Conservation (phyloP, 73 alveolate species). For the Paramecium primaurelia region DNA sequence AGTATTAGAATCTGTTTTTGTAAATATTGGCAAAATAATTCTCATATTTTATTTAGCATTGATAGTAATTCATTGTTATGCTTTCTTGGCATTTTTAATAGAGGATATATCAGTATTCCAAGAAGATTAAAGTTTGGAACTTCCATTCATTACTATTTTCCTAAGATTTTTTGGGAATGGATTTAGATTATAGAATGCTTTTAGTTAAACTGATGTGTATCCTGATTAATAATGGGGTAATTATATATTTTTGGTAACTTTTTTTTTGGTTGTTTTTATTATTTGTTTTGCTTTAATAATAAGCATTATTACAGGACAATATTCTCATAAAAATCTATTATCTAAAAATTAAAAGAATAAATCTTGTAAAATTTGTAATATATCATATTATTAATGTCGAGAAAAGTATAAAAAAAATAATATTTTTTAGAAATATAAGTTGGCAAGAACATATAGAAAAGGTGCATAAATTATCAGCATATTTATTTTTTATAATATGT, state of each 20-base stretch:
- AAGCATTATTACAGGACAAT: neutral
- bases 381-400: neutral
- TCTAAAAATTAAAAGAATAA: neutral
- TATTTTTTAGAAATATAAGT: neutral
- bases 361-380: neutral
- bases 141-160: neutral
- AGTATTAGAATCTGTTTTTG: neutral
- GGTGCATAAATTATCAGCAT: neutral
- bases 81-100: neutral
- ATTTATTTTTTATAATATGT: neutral
- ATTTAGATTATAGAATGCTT: neutral
- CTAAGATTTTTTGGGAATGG: neutral
- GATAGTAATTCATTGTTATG: constrained; percentile 13
- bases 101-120: neutral
- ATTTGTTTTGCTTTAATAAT: neutral
- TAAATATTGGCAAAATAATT: neutral
- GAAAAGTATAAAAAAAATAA: neutral
- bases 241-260: neutral
- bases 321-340: neutral
- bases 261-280: neutral
- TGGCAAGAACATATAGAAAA: constrained; percentile 25
- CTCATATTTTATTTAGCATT: neutral
- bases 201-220: neutral
- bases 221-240: constrained; percentile 21
- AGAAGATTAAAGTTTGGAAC: neutral